These are phyloP conservation scores for Paracorniculantispora psalliotae DNA, from an alignment of 2,329 filamentous ascomycete species.

Conservation along the genomic window DNA sequence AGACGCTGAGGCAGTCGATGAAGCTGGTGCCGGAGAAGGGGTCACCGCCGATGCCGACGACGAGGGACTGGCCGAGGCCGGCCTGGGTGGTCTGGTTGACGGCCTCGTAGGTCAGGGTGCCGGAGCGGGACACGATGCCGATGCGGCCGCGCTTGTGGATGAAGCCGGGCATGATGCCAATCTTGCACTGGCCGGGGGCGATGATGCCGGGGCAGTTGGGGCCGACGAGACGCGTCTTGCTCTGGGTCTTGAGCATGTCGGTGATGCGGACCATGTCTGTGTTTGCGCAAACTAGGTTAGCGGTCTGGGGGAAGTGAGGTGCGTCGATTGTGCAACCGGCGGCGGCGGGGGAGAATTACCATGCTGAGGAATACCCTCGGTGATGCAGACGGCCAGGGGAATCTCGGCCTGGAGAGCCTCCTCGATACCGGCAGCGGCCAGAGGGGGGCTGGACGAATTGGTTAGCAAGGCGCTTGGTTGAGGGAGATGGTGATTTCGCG, in stretches of 20 bases:
- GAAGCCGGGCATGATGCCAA: conserved; percentile 98
- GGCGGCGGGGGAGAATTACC: conserved; percentile 50
- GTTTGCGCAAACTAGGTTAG: conserved; percentile 13
- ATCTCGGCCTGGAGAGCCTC: conserved; percentile 93
- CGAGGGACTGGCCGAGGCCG: conserved; percentile 94
- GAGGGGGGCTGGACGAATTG: conserved; percentile 63
- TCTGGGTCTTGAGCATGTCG: conserved; percentile 94
- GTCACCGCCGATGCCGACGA: conserved; percentile 97
- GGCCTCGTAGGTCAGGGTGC: conserved; percentile 97
- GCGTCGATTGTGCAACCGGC: neutral
- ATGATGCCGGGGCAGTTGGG: conserved; percentile 99
- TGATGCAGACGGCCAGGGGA: conserved; percentile 93
- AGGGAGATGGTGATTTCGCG: neutral
- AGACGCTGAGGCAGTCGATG: conserved; percentile 97
- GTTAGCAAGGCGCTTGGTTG: neutral
- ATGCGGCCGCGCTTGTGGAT: conserved; percentile 99
- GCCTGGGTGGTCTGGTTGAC: conserved; percentile 99
- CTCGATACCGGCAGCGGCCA: conserved; percentile 93
- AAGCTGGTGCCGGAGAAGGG: conserved; percentile 99
- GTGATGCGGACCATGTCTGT: conserved; percentile 98
- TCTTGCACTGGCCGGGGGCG: conserved; percentile 94
- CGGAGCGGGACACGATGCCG: conserved; percentile 96
- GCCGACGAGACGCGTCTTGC: conserved; percentile 92
- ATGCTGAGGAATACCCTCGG: conserved; percentile 95
- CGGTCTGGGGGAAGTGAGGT: neutral